phyloP scores from a whole-genome alignment of 192 early-diverging fungal species.

The Coemansia furcata region DNA sequence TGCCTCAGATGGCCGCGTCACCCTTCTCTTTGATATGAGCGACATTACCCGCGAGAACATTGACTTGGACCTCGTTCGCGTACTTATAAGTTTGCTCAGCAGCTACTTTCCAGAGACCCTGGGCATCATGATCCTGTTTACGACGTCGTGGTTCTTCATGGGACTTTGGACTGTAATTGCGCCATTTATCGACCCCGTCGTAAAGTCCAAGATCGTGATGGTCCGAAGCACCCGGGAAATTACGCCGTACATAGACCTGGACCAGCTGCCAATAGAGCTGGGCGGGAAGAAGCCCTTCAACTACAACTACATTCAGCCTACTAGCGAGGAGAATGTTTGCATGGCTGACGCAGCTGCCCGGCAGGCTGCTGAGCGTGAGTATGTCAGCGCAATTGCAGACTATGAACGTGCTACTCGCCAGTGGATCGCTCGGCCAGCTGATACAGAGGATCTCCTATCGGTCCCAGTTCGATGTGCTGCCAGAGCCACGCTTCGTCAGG shows the following conservation, averaged over 20 bases:
- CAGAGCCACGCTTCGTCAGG: conserved; percentile 36
- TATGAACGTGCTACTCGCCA: conserved; percentile 51
- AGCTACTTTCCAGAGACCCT: conserved; percentile 88
- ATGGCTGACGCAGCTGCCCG: conserved; percentile 55
- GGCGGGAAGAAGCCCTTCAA: conserved; percentile 60
- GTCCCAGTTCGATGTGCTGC: conserved; percentile 12
- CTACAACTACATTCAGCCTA: conserved; percentile 58
- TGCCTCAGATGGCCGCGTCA: conserved; percentile 56
- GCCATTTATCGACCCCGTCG: conserved; percentile 85
- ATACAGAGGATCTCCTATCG: background rate
- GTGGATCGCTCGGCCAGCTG: conserved; percentile 41
- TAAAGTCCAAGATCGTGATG: conserved; percentile 80
- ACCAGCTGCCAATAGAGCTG: conserved; percentile 56
- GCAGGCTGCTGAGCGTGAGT: conserved; percentile 27
- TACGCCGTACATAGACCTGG: conserved; percentile 58
- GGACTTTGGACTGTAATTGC: conserved; percentile 80
- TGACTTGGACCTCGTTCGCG: conserved; percentile 69
- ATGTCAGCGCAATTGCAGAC: conserved; percentile 27
- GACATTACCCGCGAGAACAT: conserved; percentile 72
- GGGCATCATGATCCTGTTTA: conserved; percentile 71
- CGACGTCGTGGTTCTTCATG: conserved; percentile 82
- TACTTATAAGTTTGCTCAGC: conserved; percentile 76
- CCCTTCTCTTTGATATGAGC: conserved; percentile 77
- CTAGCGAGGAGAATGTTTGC: conserved; percentile 46
- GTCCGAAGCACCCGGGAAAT: conserved; percentile 62